Evolutionary conservation across 1,284 basidiomycete genomes (phyloP).

Genomic region (Pascua guehoae): DNA sequence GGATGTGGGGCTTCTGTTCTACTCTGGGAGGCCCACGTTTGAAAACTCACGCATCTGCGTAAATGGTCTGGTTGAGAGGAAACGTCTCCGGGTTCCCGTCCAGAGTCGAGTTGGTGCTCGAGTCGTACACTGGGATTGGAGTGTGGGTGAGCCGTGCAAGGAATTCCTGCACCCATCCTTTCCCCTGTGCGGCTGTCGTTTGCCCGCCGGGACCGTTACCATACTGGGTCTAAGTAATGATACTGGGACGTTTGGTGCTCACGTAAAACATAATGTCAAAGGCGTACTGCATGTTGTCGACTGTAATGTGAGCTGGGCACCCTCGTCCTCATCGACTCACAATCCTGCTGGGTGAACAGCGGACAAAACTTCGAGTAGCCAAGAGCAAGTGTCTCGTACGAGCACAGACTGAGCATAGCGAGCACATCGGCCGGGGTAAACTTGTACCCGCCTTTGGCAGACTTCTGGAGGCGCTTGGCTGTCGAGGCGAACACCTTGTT

Average conservation of each 20-base stretch:
- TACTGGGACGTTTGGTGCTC: neutral
- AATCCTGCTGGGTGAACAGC: conserved; percentile 79
- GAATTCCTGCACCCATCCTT: conserved; percentile 79
- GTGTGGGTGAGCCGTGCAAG: conserved; percentile 73
- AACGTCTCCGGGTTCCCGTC: conserved; percentile 66
- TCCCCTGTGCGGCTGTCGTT: conserved; percentile 65
- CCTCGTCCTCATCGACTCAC: neutral
- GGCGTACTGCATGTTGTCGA: conserved; percentile 79
- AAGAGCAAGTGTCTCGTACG: conserved; percentile 86
- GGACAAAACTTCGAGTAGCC: conserved; percentile 87
- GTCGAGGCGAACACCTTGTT: conserved; percentile 49
- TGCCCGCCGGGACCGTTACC: conserved; percentile 2
- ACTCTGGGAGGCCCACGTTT: too few relatives aligned
- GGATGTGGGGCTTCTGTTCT: too few relatives aligned
- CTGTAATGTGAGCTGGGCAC: neutral
- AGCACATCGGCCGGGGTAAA: conserved; percentile 27
- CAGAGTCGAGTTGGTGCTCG: conserved; percentile 74
- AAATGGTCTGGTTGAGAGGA: conserved; percentile 74
- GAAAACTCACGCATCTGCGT: conserved; percentile 51
- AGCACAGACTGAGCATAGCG: conserved; percentile 56
- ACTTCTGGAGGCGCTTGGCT: conserved; percentile 15
- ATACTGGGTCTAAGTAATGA: neutral
- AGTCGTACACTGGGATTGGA: conserved; percentile 63
- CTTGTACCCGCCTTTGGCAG: conserved; percentile 1
- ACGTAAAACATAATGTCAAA: conserved; percentile 48